Evolutionary conservation across 2,329 filamentous ascomycete genomes (phyloP), one percentile per base, ranked within the genome.

Genomic region (Colletotrichum sublineola): DNA sequence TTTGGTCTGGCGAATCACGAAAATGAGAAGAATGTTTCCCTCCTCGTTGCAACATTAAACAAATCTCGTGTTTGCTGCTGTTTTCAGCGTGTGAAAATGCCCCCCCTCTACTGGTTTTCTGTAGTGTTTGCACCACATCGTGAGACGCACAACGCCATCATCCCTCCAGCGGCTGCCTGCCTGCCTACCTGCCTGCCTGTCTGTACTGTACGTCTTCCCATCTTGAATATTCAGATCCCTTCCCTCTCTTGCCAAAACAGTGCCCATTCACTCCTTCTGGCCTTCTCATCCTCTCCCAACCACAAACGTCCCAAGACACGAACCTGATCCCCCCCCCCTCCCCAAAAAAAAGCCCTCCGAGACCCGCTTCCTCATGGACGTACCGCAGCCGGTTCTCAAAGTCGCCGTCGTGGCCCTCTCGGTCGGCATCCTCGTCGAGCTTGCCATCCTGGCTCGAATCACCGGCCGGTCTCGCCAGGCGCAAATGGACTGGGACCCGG

Each of bases 11-110:
- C 42, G 40, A 36, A 44, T 29, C 38, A 46, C 50, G 9, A 46
- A 50, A 64, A 55, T 14, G 36, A 64, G 62, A 63, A 53, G 9
- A n/a, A 56, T 4, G 40, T 20, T 36, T 29, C 18, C 62, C 36
- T 33, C 33, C 20, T 24, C 2, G 1, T 42, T 46, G 38, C 40
- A 31, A 36, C n/a, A 64, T 14, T 18, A 12, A 9, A 58, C n/a
- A 31, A 38, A 9, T 31, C 33, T 40, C 15, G 33, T 18, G 5
- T 63, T 31, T 42, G n/a, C 38, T 31, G 12, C 29, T 42, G 12
- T 6, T 18, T 20, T 29, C 2, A 24, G 29, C 7, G 9, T 15
- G 11, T 40, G 20, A 29, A 2, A 5, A 3, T 29, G 5, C 5
- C 2, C 8, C 5, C 8, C 24, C 9, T 29, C n/a, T 18, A 5